Evolutionary conservation across 495 filamentous ascomycete genomes (phyloP).

Genomic region (Penicillium pulvis): DNA sequence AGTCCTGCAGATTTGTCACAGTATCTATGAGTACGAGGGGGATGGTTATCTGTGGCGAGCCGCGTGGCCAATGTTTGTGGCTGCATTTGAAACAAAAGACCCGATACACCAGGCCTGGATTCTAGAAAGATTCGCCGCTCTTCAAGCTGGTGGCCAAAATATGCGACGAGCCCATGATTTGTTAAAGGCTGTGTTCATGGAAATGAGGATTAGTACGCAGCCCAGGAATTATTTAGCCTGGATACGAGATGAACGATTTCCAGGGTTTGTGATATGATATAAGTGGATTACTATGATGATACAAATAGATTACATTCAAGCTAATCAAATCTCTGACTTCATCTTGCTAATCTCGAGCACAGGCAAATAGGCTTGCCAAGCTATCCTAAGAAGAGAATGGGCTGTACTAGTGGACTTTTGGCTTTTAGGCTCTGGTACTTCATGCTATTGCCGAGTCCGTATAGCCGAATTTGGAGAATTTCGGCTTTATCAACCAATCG

Average conservation of each 20-base stretch:
- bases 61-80: not conserved
- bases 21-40: not conserved
- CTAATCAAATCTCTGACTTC: too few species aligned
- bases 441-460: not conserved
- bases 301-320: too few species aligned
- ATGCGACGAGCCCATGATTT: not conserved
- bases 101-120: not conserved
- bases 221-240: not conserved
- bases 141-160: not conserved
- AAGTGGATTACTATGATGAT: too few species aligned
- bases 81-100: not conserved
- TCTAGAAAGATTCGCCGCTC: not conserved
- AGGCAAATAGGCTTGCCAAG: not conserved
- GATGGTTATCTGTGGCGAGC: not conserved
- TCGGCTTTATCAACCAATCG: not conserved
- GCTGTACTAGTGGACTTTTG: not conserved
- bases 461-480: not conserved
- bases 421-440: not conserved
- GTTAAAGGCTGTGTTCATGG: not conserved
- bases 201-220: not conserved
- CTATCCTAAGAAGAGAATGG: not conserved
- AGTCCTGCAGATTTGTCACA: not conserved
- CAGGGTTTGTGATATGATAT: not conserved
- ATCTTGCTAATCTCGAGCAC: not conserved
- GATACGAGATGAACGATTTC: not conserved